Percentiles rank a stretch among this genome's conserved stretches.
Evolutionary conservation across 2,329 filamentous ascomycete species (phyloP).

Genomic region (Aspergillus pseudoterreus): DNA sequence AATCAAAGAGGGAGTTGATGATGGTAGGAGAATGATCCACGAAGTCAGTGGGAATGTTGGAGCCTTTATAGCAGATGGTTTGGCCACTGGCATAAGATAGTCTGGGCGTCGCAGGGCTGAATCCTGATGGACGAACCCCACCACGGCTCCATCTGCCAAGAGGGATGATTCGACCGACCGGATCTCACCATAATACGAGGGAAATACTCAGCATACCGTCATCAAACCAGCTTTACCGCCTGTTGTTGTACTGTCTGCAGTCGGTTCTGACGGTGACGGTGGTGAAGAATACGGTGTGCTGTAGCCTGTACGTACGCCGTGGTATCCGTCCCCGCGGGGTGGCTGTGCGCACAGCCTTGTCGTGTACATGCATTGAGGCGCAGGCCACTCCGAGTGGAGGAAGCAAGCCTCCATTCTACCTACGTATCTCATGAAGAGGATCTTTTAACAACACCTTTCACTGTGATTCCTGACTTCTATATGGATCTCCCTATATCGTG

Average conservation of each 20-base stretch:
- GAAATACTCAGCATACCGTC: slow-evolving; percentile 6
- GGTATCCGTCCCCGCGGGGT: neutral
- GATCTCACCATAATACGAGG: slow-evolving; percentile 2
- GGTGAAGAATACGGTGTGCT: neutral
- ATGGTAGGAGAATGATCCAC: neutral
- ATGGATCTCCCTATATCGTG: neutral
- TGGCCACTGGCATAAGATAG: slow-evolving; percentile 14
- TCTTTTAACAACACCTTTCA: neutral
- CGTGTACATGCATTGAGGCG: neutral
- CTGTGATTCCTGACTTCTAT: neutral
- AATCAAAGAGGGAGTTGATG: slow-evolving; percentile 1
- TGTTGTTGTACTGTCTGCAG: neutral
- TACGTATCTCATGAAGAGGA: neutral
- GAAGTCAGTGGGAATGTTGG: slow-evolving; percentile 2
- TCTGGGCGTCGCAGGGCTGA: slow-evolving; percentile 15
- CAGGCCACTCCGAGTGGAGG: neutral
- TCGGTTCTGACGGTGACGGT: neutral
- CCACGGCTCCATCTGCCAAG: slow-evolving; percentile 9
- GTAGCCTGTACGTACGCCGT: no score
- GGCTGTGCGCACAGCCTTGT: neutral
- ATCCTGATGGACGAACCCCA: slow-evolving; percentile 8
- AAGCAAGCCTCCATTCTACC: no score
- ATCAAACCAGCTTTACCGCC: neutral
- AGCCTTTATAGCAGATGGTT: slow-evolving; percentile 12
- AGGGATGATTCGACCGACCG: slow-evolving; percentile 4